Base-by-base conservation (phyloP, 2,329 filamentous ascomycete genomes). In the Rasamsonia emersonii region DNA sequence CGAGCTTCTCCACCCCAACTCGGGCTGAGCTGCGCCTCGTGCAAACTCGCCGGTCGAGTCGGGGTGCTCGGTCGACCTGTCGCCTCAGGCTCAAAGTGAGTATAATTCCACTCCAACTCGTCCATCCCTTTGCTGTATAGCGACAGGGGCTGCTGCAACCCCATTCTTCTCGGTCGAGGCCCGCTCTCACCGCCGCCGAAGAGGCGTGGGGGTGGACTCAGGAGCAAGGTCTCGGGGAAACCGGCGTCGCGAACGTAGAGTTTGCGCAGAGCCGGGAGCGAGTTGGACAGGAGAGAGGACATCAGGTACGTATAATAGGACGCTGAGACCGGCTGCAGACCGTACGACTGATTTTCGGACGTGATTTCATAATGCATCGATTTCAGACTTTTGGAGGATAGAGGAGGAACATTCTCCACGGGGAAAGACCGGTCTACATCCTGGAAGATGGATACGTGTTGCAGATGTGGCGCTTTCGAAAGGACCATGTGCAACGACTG, bases 221-320 rank as follows among this genome's bases (percentile, higher is more conserved):
- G 68, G 9, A 86, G 70, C 4, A 95, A 73, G 8, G 79, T 71
- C 44, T 93, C 85, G 2, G 86, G 79, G 53, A 96, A 94, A 30
- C 75, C 70, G 16, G 81, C 75, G 48, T 95, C 86, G 30, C 85
- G 81, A 11, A 95, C 89, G 53, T 93, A 95, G 5, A 96, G 72
- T 14, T 79, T 74, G 20, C 71, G 71, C 6, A 96, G 69, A 20
- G 71, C 73, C 1, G 86, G 86, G 5, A 96, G 70, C 5, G 76
- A 73, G 40, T 80, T 81, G 10, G 77, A 73, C 38, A 91, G 75
- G 18, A 96, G 73, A 0, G 85, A 93, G n/a, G 74, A 74, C 16
- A 85, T 79, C 13, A 96, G 74, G 58, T 94, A 94, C 39, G 76
- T 74, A 58, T 95, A 93, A 62, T 94, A 93, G 11, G 70, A 72